phyloP scores from a whole-genome alignment of 768 basidiomycete species.

The Inosperma sp. region DNA sequence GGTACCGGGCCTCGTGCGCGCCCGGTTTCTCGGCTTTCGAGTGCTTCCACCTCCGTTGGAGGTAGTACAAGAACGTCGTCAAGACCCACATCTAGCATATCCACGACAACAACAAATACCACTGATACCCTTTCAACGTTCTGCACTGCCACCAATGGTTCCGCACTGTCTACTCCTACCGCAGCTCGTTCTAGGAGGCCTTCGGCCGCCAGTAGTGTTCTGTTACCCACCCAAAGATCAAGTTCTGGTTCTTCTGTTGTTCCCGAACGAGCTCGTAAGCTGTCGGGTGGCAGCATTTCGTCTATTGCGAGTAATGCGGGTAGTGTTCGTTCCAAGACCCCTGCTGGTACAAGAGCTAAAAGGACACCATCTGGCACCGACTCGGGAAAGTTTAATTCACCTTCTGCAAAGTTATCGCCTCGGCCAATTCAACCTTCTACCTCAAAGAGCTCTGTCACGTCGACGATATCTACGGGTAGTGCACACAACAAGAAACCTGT shows the following conservation, averaged over 20 bases:
- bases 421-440: constrained; percentile 7
- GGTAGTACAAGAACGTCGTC: constrained; percentile 16
- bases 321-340: constrained; percentile 19
- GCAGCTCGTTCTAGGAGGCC: constrained; percentile 27
- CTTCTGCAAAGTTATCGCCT: constrained; percentile 22
- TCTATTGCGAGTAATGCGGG: constrained; percentile 24
- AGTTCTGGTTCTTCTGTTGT: constrained; percentile 17
- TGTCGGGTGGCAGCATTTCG: constrained; percentile 24
- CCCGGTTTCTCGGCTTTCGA: constrained; percentile 18
- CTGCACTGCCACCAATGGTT: constrained; percentile 41
- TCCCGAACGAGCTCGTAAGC: constrained; percentile 20
- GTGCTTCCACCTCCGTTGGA: constrained; percentile 13
- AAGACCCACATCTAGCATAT: constrained; percentile 19
- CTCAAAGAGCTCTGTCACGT: not conserved
- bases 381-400: constrained; percentile 29
- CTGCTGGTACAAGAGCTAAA: constrained; percentile 15
- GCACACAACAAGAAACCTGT: constrained; percentile 3
- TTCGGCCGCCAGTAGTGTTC: constrained; percentile 29
- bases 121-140: constrained; percentile 30
- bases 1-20: constrained; percentile 4
- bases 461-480: constrained; percentile 10
- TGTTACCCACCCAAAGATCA: constrained; percentile 14
- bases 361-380: constrained; percentile 20
- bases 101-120: constrained; percentile 15
- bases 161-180: constrained; percentile 34